Evolutionary conservation across 1,139 yeast species (phyloP), one percentile per base, ranked within the genome.

Genomic region (Pichia sp.): DNA sequence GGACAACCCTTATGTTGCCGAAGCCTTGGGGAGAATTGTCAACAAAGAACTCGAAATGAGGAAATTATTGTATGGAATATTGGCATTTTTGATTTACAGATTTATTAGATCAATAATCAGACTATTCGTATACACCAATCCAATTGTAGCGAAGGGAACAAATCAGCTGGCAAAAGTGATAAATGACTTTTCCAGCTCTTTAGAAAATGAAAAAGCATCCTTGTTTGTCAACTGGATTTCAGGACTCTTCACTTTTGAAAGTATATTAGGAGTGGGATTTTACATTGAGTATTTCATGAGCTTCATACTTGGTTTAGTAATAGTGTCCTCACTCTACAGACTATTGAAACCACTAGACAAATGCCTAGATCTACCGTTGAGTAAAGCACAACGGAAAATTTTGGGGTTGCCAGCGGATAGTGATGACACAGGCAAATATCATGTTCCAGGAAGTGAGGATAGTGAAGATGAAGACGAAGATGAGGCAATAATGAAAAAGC

Each of bases 291-390:
- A 9, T 22, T 18, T 55, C 51, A 26, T 46, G 51, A 21, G 45
- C 58, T 3, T 59, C 3, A 37, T 62, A 8, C 43, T 64, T 3
- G 12, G 50, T 2, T 41, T 60, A 44, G 61, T 63, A 45, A 55
- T 66, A 18, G 19, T 55, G 1, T 46, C 60, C 4, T 52, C 63
- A 30, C 19, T 56, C 1, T 49, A 65, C 30, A 55, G 57, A 44
- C 49, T 68, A 9, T 18, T 64, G 12, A 66, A 62, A 48, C 70
- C 70, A 3, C 60, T 60, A 51, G 71, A 68, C 48, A 60, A 60
- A 46, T 68, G 71, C 53, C 52, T 66, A 12, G 71, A 68, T 50
- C 53, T 68, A 41, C 67, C 68, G 13, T 56, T 68, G 41, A 60
- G 59, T 2, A 61, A 58, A 31, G 58, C 61, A 6, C 70, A 68